Base-by-base conservation (phyloP, 768 basidiomycete species). In the Leccinum olivaceopallidum region DNA sequence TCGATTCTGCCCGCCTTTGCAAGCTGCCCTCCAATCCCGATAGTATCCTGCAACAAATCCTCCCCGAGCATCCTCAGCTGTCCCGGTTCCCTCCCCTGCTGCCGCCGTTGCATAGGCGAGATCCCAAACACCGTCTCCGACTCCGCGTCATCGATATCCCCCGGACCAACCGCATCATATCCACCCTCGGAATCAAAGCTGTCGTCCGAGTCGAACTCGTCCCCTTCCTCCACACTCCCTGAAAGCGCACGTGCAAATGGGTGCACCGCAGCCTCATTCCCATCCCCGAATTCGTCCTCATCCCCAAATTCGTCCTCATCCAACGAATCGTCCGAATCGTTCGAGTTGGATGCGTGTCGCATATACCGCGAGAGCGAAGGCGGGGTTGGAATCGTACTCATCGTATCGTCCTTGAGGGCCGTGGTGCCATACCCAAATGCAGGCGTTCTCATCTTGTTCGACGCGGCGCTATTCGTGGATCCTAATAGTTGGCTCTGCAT, bases 301-400 rank as follows among this genome's bases (percentile, higher is more conserved):
- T 73, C 75, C 28, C 30, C 66, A 53, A 71, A 65, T 5, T 50
- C 71, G 37, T 82, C 83, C 26, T 72, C 83, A 44, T 73, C 75
- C 28, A 87, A 74, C 6, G 85, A 88, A 65, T 88, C 86, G 36
- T 73, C 78, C 6, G 84, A 85, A 55, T 81, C 81, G 62, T 85
- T 85, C 44, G 85, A 86, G 63, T 84, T 84, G 24, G 84, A 85
- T 51, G 77, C 73, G 47, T 75, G 74, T 8, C 78, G 77, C n/a
- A 73, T 77, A 65, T 90, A 91, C n/a, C 84, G 79, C 14, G 87
- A 84, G 14, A 92, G 76, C 0, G 89, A 90, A 28, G 89, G 90
- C 6, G 88, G 87, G 2, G 86, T 85, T 1, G 86, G 82, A 56
- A 89, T 80, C 14, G 85, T 85, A 73, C 86, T 88, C 80, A 85